phyloP scores from a whole-genome alignment of 331 rosid genomes.

The Cydonia oblonga region DNA sequence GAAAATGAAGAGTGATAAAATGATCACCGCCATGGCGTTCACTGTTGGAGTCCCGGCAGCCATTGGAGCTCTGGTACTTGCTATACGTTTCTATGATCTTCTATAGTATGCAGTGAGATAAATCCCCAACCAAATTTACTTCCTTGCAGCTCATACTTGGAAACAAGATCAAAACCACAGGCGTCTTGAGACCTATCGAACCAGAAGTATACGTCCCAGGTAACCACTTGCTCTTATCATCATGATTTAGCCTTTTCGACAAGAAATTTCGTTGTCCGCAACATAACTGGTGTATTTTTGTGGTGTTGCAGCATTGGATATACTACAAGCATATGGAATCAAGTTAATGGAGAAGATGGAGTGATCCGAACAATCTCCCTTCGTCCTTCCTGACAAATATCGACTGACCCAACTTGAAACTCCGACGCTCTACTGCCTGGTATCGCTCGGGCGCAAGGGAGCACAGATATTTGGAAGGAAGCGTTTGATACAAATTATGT shows the following conservation, averaged over 20 bases:
- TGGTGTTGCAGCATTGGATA: conserved; percentile 59
- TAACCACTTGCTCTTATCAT: conserved; percentile 13
- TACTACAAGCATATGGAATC: conserved; percentile 74
- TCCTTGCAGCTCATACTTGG: conserved; percentile 66
- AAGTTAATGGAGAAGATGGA: conserved; percentile 65
- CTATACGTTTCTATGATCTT: neutral
- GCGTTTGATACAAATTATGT: neutral
- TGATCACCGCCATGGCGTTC: conserved; percentile 79
- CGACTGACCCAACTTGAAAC: neutral
- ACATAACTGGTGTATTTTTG: conserved; percentile 1
- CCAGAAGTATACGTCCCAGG: conserved; percentile 89
- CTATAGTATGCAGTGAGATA: neutral
- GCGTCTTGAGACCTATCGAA: conserved; percentile 65
- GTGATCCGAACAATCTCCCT: neutral
- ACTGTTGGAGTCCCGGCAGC: conserved; percentile 89
- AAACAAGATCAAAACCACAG: conserved; percentile 78
- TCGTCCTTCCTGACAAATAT: neutral
- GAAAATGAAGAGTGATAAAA: conserved; percentile 39
- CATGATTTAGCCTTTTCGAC: neutral
- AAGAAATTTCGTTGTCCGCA: neutral
- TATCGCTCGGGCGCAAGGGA: neutral
- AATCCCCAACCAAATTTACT: neutral
- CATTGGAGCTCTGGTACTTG: conserved; percentile 79
- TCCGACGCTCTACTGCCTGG: no score
- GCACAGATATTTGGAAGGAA: neutral